Conservation (phyloP, 805 yeast species). For the Candida mattraensis region DNA sequence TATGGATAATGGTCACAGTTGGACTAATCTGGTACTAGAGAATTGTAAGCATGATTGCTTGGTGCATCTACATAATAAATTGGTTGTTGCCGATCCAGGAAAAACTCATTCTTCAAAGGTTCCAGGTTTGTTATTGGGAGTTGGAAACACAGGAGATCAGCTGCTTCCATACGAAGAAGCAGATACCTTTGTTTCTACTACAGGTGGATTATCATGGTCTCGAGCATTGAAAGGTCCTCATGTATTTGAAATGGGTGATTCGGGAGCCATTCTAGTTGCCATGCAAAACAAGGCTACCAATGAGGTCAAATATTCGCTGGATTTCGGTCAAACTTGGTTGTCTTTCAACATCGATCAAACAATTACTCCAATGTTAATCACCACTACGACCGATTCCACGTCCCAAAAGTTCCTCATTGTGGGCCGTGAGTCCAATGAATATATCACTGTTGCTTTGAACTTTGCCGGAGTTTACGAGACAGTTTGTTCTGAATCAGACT, state of each 20-base stretch:
- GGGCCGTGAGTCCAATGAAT: constrained; percentile 32
- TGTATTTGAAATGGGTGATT: constrained; percentile 61
- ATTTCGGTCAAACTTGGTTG: constrained; percentile 66
- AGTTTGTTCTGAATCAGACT: constrained; percentile 41
- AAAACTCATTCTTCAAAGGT: constrained; percentile 39
- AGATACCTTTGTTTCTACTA: constrained; percentile 59
- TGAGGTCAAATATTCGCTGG: constrained; percentile 51
- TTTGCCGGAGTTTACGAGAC: constrained; percentile 36
- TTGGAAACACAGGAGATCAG: constrained; percentile 38
- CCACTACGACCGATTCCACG: constrained; percentile 67
- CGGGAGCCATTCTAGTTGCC: constrained; percentile 67
- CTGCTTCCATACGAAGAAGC: constrained; percentile 30
- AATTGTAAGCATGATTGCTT: constrained; percentile 13
- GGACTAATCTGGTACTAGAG: constrained; percentile 10
- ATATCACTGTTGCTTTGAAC: constrained; percentile 47
- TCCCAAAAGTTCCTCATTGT: constrained; percentile 53
- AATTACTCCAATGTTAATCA: constrained; percentile 41
- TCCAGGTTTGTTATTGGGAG: constrained; percentile 46
- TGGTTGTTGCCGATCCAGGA: constrained; percentile 30
- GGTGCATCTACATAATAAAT: constrained; percentile 37
- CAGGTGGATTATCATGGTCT: constrained; percentile 70
- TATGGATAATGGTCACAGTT: constrained; percentile 17
- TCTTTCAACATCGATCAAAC: constrained; percentile 41
- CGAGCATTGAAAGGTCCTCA: constrained; percentile 55
- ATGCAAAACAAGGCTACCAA: constrained; percentile 36